Base-by-base conservation (phyloP, 169 alveolate genomes). In the Prorocentrum cordatum region DNA sequence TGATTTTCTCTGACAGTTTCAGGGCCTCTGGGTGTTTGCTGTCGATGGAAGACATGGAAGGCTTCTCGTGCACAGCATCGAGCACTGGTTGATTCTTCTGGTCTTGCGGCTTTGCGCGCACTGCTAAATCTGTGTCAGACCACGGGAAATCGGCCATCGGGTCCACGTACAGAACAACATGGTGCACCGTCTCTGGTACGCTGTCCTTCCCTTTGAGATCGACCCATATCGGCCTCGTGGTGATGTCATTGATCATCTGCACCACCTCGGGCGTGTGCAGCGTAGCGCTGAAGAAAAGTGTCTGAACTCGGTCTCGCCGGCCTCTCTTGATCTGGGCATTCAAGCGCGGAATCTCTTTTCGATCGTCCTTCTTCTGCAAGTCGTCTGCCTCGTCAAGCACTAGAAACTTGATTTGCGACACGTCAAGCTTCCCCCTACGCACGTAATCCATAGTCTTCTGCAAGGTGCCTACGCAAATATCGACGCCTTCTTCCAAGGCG, bases 331-430 rank as follows among this genome's bases (percentile, higher is more conserved):
- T 77, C 70, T 58, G 86, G 47, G 79, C 71, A 2, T 89, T 75
- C 26, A 71, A 35, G 27, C 77, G 82, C 10, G 92, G 85, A 31
- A 92, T 62, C 24, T 83, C 90, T 79, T 71, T 54, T 24, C 91
- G 91, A 36, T 90, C 93, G 75, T 92, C 94, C 75, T 87, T 88
- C 71, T 93, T 91, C 29, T 85, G 82, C 50, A 93, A 68, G 50
- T 91, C 93, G 36, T 91, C 94, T 1, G 93, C 93, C 20, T 92
- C 94, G 29, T 92, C 94, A 7, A 86, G 82, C 36, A 91, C 80
- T 58, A 93, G 67, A 35, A 93, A 75, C 58, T 54, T 39, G 42
- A 92, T 36, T 18, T 67, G 59, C 36, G 79, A 31, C 77, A 92
- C 61, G 29, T 80, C 91, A 35, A 80, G 32, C 80, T 80, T 80